Evolutionary conservation across 2,329 filamentous ascomycete genomes (phyloP).

Genomic region (Lachnellula hyalina): DNA sequence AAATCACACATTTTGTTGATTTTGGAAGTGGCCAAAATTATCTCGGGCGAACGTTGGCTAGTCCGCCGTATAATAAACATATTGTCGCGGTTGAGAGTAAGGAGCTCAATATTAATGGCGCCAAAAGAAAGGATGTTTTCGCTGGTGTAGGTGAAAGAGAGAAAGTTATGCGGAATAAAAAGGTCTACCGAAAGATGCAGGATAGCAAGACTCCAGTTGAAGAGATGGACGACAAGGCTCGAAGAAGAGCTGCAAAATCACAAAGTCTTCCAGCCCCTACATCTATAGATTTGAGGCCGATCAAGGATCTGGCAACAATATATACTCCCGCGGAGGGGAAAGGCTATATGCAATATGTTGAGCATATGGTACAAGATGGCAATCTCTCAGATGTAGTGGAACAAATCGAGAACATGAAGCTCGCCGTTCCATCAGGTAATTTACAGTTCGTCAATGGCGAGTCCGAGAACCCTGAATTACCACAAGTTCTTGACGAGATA

Average conservation of each 20-base stretch:
- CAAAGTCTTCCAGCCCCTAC: slow-evolving; percentile 21
- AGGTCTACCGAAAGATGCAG: slow-evolving; percentile 51
- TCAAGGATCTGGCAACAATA: slow-evolving; percentile 43
- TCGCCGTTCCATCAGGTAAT: slow-evolving; percentile 12
- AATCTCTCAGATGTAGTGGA: slow-evolving; percentile 64
- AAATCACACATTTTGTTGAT: slow-evolving; percentile 84
- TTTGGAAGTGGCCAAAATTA: slow-evolving; percentile 98
- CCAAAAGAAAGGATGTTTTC: slow-evolving; percentile 76
- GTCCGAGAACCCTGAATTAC: slow-evolving; percentile 9
- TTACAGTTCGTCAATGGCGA: slow-evolving; percentile 17
- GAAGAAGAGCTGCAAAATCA: slow-evolving; percentile 33
- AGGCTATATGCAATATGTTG: slow-evolving; percentile 71
- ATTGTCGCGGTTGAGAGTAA: slow-evolving; percentile 89
- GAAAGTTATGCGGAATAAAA: slow-evolving; percentile 76
- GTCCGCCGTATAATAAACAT: slow-evolving; percentile 76
- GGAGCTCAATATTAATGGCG: slow-evolving; percentile 79
- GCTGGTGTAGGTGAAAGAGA: slow-evolving; percentile 71
- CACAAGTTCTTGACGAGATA: slow-evolving; percentile 14
- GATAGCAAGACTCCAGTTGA: slow-evolving; percentile 34
- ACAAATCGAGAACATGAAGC: slow-evolving; percentile 47
- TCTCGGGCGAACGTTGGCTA: slow-evolving; percentile 80
- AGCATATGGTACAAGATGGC: slow-evolving; percentile 67
- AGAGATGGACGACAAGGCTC: slow-evolving; percentile 38
- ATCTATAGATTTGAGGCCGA: slow-evolving; percentile 44
- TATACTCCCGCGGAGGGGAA: slow-evolving; percentile 56